A percentile compares a stretch with the other conserved stretches of the same genome.
Evolutionary conservation across 805 yeast species (phyloP).

Genomic region (Nakazawaea siamensis): DNA sequence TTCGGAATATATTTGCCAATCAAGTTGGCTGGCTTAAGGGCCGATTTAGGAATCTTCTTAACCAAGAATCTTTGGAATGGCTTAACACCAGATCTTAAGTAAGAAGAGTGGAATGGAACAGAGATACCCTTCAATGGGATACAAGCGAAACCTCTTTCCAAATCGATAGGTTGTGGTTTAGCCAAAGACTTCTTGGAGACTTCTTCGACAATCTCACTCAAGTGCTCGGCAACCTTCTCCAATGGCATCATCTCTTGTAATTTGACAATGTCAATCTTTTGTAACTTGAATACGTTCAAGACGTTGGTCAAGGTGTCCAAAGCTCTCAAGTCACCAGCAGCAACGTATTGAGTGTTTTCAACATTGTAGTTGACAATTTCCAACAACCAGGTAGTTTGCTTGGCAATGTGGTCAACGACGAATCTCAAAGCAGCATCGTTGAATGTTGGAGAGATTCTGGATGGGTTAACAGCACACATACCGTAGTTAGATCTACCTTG

Average conservation of each 20-base stretch:
- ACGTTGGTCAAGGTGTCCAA: constrained; percentile 91
- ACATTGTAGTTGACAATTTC: constrained; percentile 98
- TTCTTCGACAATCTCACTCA: constrained; percentile 81
- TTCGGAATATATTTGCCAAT: constrained; percentile 96
- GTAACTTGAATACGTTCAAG: constrained; percentile 84
- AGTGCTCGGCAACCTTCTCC: constrained; percentile 84
- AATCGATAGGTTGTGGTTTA: constrained; percentile 93
- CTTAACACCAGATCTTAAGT: constrained; percentile 95
- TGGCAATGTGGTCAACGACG: constrained; percentile 82
- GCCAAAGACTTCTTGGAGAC: constrained; percentile 73
- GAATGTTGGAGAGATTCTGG: constrained; percentile 83
- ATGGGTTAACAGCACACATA: constrained; percentile 98
- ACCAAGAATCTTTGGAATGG: constrained; percentile 97
- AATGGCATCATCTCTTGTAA: constrained; percentile 74
- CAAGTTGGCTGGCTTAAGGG: constrained; percentile 90
- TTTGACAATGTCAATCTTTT: constrained; percentile 89
- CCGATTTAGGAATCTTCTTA: constrained; percentile 91
- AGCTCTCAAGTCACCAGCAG: constrained; percentile 97
- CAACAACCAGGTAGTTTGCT: constrained; percentile 84
- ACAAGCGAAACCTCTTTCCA: constrained; percentile 97
- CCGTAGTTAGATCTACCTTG: constrained; percentile 96
- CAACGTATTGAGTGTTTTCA: constrained; percentile 96
- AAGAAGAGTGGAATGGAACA: constrained; percentile 99
- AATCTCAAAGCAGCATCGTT: constrained; percentile 89
- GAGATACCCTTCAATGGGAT: constrained; percentile 97